These are phyloP conservation scores for Lobulomyces angularis DNA, from an alignment of 192 early-diverging fungal species.

Conservation along the genomic window DNA sequence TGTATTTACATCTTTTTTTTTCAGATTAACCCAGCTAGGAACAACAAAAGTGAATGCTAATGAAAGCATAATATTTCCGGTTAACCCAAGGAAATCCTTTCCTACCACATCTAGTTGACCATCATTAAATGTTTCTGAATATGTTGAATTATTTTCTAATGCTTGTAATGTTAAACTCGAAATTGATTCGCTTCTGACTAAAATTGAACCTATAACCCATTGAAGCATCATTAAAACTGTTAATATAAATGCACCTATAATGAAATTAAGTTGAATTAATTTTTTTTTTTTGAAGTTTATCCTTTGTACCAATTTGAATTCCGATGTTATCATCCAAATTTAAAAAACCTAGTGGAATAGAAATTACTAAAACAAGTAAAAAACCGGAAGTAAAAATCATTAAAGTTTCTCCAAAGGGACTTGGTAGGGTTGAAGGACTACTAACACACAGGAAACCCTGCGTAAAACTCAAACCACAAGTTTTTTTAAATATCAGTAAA, in stretches of 20 bases:
- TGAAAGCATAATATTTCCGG: constrained; percentile 39
- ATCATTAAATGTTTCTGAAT: too few species aligned
- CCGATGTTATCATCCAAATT: constrained; percentile 44
- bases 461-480: constrained; percentile 26
- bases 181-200: too few species aligned
- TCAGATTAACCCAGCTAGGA: constrained; percentile 46
- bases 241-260: too few species aligned
- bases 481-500: constrained; percentile 35
- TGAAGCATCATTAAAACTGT: too few species aligned
- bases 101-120: too few species aligned
- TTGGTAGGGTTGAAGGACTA: constrained; percentile 9
- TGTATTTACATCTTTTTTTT: constrained; percentile 33
- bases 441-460: constrained; percentile 22
- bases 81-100: too few species aligned
- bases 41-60: constrained; percentile 37
- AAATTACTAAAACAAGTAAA: constrained; percentile 18
- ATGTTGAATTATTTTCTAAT: too few species aligned
- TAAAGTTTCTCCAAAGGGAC: constrained; percentile 28
- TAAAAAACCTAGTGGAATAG: constrained; percentile 28
- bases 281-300: too few species aligned
- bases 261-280: too few species aligned
- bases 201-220: too few species aligned
- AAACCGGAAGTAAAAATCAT: constrained; percentile 32
- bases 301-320: constrained; percentile 26
- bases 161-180: too few species aligned